A percentile compares a stretch with the other conserved stretches of the same genome.
These are phyloP conservation scores for Carex sylvatica DNA, from an alignment of 202 grass and related monocot species.

Conservation along the genomic window DNA sequence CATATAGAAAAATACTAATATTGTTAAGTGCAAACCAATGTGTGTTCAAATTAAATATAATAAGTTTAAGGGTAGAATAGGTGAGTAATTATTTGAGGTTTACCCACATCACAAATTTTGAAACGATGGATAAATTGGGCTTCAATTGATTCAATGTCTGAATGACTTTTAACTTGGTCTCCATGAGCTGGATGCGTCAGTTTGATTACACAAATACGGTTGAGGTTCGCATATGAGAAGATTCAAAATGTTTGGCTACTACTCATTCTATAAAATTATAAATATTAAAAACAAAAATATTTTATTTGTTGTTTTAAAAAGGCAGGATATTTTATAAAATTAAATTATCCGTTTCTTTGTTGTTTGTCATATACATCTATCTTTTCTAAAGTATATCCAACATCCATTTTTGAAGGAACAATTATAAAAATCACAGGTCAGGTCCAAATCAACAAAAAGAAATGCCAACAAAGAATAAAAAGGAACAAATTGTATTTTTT, in stretches of 20 bases:
- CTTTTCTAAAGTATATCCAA: background rate
- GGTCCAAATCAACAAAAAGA: background rate
- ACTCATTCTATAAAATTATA: too few relatives aligned
- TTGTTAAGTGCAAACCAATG: background rate
- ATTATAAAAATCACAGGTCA: background rate
- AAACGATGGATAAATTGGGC: background rate
- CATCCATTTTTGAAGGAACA: too few relatives aligned
- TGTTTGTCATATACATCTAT: background rate
- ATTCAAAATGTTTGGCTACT: too few relatives aligned
- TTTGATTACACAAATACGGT: too few relatives aligned
- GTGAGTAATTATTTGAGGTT: background rate
- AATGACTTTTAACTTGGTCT: background rate
- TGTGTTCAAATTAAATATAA: background rate
- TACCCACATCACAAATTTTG: background rate
- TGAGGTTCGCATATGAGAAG: too few relatives aligned
- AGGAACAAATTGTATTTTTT: background rate
- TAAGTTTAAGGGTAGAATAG: background rate
- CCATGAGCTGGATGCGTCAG: too few relatives aligned
- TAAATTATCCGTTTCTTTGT: background rate
- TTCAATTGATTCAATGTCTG: background rate
- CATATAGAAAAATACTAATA: background rate
- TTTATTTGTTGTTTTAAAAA: too few relatives aligned
- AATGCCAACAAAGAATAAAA: background rate
- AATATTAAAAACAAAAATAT: too few relatives aligned
- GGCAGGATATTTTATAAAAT: too few relatives aligned